These are phyloP conservation scores for Casuarina glauca DNA, from an alignment of 306 rosid species.

Conservation along the genomic window DNA sequence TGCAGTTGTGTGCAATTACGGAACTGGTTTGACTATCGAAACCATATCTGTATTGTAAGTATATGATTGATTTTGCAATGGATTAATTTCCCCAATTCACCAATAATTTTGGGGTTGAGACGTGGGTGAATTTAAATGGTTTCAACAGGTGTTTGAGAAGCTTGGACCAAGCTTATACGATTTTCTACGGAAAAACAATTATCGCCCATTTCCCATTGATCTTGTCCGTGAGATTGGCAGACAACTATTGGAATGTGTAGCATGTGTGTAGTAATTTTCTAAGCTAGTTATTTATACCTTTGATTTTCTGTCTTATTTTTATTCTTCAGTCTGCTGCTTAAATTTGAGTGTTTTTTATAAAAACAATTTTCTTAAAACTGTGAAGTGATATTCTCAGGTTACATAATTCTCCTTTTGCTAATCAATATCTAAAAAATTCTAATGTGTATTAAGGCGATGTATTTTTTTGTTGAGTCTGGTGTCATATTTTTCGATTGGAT, in stretches of 20 bases:
- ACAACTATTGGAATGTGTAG: constrained; percentile 99
- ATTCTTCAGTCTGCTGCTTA: constrained; percentile 24
- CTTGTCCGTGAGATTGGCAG: constrained; percentile 99
- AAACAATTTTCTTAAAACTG: not conserved
- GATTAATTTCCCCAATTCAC: constrained; percentile 80
- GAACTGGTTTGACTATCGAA: constrained; percentile 99
- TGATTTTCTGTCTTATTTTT: not conserved
- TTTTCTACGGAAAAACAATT: constrained; percentile 99
- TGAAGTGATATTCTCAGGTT: not conserved
- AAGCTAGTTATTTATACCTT: constrained; percentile 37
- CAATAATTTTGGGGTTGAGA: constrained; percentile 71
- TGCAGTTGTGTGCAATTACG: constrained; percentile 99
- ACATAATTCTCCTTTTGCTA: not conserved
- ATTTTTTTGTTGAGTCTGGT: not conserved
- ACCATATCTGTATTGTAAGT: constrained; percentile 99
- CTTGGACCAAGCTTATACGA: constrained; percentile 99
- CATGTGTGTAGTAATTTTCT: constrained; percentile 96
- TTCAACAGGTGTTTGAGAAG: constrained; percentile 99
- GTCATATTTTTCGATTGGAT: not conserved
- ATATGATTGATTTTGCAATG: constrained; percentile 77
- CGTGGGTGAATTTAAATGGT: constrained; percentile 87
- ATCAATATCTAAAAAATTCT: not conserved
- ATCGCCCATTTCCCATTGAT: constrained; percentile 99
- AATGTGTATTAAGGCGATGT: no score
- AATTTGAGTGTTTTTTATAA: not conserved